Evolutionary conservation across 768 basidiomycete genomes (phyloP), one percentile per base, ranked within the genome.

Genomic region (Leccinum disarticulatum): DNA sequence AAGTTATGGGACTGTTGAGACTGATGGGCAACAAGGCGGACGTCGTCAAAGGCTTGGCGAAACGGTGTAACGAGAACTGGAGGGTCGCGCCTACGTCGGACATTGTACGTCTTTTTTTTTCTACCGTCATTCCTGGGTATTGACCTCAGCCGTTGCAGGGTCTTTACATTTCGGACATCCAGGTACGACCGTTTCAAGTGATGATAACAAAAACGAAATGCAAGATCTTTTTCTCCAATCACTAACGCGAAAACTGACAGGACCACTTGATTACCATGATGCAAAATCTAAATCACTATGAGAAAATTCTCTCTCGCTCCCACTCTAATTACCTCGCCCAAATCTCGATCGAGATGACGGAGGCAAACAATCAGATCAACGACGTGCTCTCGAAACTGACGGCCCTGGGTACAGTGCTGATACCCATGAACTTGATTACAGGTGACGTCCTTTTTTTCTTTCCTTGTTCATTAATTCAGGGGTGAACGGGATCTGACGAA

Each of bases 181-280:
- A 94, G 77, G 87, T 85, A 66, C 57, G 56, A 51, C 22, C 43
- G 17, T 57, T 25, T 25, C 22, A 22, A 22, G 22, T 7, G 36
- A 30, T 25, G 14, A 8, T n/a, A 19, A 5, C 2, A 9, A 19
- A 4, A 9, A 22, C 11, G n/a, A 46, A 43, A 43, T 15, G 3
- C 11, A 6, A 4, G 3, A 6, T 49, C 17, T 14, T 57, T 47
- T 33, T 2, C 13, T 0, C 3, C 19, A 17, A 15, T 48, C 51
- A 51, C 57, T 69, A 6, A 68, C 35, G 1, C 11, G 35, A 38
- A n/a, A 17, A 19, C 19, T 11, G 19, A 14, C 65, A 87, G 83
- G 97, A 99, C 74, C 97, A 99, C 77, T 76, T 99, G 74, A 98
- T 98, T 75, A 99, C 97, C 22, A 98, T 98, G 95, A 99, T 97